A percentile compares a stretch with the other conserved stretches of the same genome.
Evolutionary conservation across 768 basidiomycete species (phyloP).

Genomic region (Lentinula edodes): DNA sequence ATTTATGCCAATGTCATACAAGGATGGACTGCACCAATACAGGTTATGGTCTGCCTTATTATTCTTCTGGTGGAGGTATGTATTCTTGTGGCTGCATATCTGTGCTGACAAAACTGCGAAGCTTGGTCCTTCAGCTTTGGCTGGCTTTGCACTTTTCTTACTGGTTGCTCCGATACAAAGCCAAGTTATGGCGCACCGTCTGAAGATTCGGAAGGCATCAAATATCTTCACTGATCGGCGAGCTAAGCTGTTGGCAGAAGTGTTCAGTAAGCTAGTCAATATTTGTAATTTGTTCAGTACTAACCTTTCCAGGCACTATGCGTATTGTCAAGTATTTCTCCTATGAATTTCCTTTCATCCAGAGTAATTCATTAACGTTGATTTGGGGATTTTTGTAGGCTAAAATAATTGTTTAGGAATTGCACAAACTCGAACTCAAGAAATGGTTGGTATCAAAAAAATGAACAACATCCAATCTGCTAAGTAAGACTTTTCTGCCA

Average conservation of each 20-base stretch:
- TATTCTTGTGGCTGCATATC: neutral
- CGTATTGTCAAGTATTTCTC: slow-evolving; percentile 72
- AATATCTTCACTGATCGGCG: slow-evolving; percentile 62
- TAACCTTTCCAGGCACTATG: slow-evolving; percentile 36
- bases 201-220: slow-evolving; percentile 43
- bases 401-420: slow-evolving; percentile 37
- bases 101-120: slow-evolving; percentile 16
- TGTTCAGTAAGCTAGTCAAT: slow-evolving; percentile 38
- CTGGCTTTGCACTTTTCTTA: slow-evolving; percentile 64
- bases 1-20: neutral
- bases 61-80: slow-evolving; percentile 51
- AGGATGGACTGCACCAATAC: slow-evolving; percentile 69
- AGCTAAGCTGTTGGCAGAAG: slow-evolving; percentile 60
- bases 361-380: slow-evolving; percentile 31
- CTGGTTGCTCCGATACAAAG: slow-evolving; percentile 60
- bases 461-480: slow-evolving; percentile 59
- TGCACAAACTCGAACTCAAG: slow-evolving; percentile 44
- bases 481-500: slow-evolving; percentile 31
- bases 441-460: slow-evolving; percentile 48
- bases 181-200: slow-evolving; percentile 54
- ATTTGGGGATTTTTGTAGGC: neutral
- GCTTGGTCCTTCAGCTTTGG: slow-evolving; percentile 67
- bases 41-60: slow-evolving; percentile 53
- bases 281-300: slow-evolving; percentile 8
- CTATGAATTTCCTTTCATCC: slow-evolving; percentile 63